Conservation (phyloP, 768 basidiomycete species). For the Sarcomyxa edulis region DNA sequence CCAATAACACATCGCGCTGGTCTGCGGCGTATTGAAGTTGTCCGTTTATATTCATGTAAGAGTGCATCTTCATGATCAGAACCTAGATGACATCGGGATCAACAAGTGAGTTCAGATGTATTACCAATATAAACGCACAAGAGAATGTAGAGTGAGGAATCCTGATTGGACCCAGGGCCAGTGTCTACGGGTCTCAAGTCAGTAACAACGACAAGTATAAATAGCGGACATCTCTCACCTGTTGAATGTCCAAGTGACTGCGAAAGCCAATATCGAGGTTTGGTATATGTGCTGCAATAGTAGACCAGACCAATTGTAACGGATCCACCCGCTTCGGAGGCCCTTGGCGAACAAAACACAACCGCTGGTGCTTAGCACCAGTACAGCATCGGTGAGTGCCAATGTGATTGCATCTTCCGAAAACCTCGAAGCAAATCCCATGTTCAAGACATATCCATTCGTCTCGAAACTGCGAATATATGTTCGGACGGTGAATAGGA, state of each 20-base stretch:
- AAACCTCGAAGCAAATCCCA: constrained; percentile 82
- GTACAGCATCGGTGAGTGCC: constrained; percentile 76
- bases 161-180: constrained; percentile 99
- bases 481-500: constrained; percentile 73
- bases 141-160: constrained; percentile 79
- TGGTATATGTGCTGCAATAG: constrained; percentile 81
- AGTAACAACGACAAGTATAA: neutral
- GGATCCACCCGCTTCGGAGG: constrained; percentile 73
- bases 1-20: constrained; percentile 38
- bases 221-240: constrained; percentile 34
- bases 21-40: constrained; percentile 56
- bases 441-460: constrained; percentile 72
- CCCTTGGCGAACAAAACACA: constrained; percentile 84
- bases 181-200: constrained; percentile 41
- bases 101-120: constrained; percentile 1
- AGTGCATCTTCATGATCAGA: constrained; percentile 96
- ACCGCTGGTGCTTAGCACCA: constrained; percentile 69
- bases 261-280: constrained; percentile 60
- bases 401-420: constrained; percentile 80
- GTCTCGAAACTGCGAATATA: constrained; percentile 73
- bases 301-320: constrained; percentile 72
- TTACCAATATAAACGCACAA: constrained; percentile 45
- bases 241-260: constrained; percentile 89
- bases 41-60: constrained; percentile 86
- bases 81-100: constrained; percentile 33